These are phyloP conservation scores for Xanthoconium separans DNA, from an alignment of 1,284 basidiomycete species.

Conservation along the genomic window DNA sequence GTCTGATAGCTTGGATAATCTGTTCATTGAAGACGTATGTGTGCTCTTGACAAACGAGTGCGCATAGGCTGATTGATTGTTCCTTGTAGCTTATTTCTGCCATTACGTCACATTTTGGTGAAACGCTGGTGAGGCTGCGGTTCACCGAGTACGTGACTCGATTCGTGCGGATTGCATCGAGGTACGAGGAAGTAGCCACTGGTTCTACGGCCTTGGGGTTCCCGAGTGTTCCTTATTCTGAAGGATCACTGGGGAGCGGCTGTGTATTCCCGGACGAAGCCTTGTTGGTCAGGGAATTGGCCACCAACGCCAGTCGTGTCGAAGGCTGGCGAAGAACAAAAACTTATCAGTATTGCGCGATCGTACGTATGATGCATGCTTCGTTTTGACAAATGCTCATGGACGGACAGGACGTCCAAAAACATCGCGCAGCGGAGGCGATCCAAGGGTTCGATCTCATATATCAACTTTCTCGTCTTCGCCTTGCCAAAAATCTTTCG, in stretches of 20 bases:
- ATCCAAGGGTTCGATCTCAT: constrained; percentile 67
- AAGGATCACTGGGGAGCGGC: constrained; percentile 63
- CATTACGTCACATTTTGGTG: constrained; percentile 75
- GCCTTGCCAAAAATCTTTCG: constrained; percentile 58
- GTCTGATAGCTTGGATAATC: constrained; percentile 70
- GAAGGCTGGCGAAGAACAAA: constrained; percentile 78
- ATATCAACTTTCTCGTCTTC: constrained; percentile 72
- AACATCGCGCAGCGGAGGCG: constrained; percentile 41
- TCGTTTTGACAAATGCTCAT: constrained; percentile 6
- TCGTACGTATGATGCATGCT: constrained; percentile 40
- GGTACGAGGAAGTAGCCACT: constrained; percentile 74
- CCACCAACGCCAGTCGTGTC: constrained; percentile 67
- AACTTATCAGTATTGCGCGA: constrained; percentile 60
- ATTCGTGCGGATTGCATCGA: constrained; percentile 74
- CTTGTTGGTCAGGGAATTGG: constrained; percentile 58
- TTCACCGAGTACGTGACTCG: constrained; percentile 76
- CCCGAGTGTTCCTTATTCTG: constrained; percentile 45
- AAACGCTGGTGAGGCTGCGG: constrained; percentile 73
- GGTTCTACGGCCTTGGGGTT: constrained; percentile 69
- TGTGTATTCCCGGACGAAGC: constrained; percentile 67
- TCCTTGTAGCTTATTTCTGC: constrained; percentile 60
- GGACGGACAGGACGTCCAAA: constrained; percentile 53
- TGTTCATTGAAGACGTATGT: constrained; percentile 91
- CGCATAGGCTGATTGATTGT: constrained; percentile 3
- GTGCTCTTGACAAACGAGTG: constrained; percentile 26